Conservation (phyloP, 805 yeast genomes). For the Schwanniomyces pseudopolymorphus region DNA sequence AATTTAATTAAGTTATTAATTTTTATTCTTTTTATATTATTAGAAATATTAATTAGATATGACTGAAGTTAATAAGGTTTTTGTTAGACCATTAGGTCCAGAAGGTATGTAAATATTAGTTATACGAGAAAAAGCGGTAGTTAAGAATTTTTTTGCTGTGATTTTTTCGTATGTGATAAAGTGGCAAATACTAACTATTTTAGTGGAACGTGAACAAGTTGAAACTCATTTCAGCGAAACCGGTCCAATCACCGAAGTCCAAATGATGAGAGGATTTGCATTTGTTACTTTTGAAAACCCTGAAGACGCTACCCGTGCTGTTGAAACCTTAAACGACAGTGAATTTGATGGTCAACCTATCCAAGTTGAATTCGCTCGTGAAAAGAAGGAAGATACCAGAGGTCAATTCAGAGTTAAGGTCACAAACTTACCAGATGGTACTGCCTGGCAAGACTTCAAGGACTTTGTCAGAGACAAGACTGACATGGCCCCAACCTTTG, state of each 20-base stretch:
- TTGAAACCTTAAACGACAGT: constrained; percentile 44
- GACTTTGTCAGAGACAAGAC: constrained; percentile 84
- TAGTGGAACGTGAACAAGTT: constrained; percentile 50
- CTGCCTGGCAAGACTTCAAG: constrained; percentile 87
- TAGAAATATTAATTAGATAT: constrained; percentile 4
- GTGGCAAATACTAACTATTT: constrained; percentile 15
- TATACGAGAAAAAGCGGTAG: neutral
- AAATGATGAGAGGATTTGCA: constrained; percentile 80
- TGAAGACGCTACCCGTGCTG: constrained; percentile 52
- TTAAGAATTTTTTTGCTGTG: neutral
- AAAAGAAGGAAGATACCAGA: constrained; percentile 58
- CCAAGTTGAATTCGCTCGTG: constrained; percentile 55
- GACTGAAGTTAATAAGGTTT: constrained; percentile 35
- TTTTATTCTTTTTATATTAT: neutral
- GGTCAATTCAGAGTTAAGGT: constrained; percentile 75
- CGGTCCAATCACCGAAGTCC: constrained; percentile 68
- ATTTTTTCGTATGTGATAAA: no score
- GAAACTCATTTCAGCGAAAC: constrained; percentile 66
- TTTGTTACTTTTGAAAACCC: constrained; percentile 80
- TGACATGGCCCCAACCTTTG: constrained; percentile 61
- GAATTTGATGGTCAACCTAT: constrained; percentile 51
- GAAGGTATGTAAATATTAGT: constrained; percentile 34
- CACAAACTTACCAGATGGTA: constrained; percentile 67
- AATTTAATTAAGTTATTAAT: neutral
- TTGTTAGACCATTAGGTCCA: constrained; percentile 63